phyloP scores from a whole-genome alignment of 1,139 yeast species.

The Nematodospora anomalae region DNA sequence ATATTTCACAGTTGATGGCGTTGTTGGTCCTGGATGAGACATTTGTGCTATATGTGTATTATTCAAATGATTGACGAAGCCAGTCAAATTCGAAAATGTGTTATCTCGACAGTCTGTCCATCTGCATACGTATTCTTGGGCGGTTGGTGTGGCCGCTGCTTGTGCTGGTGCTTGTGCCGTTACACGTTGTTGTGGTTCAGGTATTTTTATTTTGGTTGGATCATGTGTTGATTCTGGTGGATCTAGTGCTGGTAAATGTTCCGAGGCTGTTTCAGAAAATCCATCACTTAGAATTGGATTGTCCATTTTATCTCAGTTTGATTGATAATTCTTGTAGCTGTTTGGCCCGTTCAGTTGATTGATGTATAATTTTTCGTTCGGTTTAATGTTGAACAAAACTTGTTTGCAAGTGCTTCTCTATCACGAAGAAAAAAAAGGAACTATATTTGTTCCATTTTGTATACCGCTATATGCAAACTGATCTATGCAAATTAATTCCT shows the following conservation, averaged over 20 bases:
- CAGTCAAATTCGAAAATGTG: conserved; percentile 22
- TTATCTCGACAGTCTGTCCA: conserved; percentile 35
- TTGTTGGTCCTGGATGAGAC: conserved; percentile 5
- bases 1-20: conserved; percentile 36
- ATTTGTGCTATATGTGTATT: conserved; percentile 23
- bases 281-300: conserved; percentile 1
- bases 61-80: conserved; percentile 36
- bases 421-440: no score
- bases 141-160: conserved; percentile 3
- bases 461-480: neutral
- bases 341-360: no score
- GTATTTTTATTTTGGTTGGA: neutral
- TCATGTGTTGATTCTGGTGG: neutral
- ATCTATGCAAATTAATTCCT: neutral
- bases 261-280: neutral
- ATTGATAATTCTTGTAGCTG: no score
- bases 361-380: neutral
- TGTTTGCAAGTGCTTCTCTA: no score
- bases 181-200: neutral
- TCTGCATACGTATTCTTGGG: conserved; percentile 25
- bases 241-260: neutral
- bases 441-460: no score
- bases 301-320: neutral
- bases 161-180: conserved; percentile 4
- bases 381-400: no score